These are phyloP conservation scores for Ogataea nitratoaversa DNA, from an alignment of 805 yeast genomes.

Conservation along the genomic window DNA sequence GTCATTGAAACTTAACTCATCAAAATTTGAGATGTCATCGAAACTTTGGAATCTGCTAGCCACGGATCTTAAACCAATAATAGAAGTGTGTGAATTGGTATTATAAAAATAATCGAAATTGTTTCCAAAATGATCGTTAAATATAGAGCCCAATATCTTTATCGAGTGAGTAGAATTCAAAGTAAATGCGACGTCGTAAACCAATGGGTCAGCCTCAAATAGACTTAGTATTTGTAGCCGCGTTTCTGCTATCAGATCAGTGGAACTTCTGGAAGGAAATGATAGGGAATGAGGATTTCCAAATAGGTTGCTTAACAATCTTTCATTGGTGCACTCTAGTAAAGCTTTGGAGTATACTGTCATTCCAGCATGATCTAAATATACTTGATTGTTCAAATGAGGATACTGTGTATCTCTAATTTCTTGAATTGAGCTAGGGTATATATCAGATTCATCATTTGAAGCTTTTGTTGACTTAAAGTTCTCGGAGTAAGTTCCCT, in stretches of 20 bases:
- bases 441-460: neutral
- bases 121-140: slow-evolving; percentile 20
- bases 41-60: slow-evolving; percentile 5
- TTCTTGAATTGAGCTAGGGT: slow-evolving; percentile 9
- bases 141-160: slow-evolving; percentile 31
- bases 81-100: slow-evolving; percentile 38
- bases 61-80: slow-evolving; percentile 35
- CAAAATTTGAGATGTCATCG: slow-evolving; percentile 9
- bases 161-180: slow-evolving; percentile 38
- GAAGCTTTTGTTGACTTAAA: neutral
- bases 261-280: slow-evolving; percentile 27
- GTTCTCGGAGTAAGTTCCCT: too few relatives aligned
- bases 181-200: slow-evolving; percentile 37
- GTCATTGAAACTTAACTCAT: slow-evolving; percentile 1
- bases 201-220: slow-evolving; percentile 32
- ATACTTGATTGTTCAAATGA: slow-evolving; percentile 21
- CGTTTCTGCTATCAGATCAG: slow-evolving; percentile 22
- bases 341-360: slow-evolving; percentile 32
- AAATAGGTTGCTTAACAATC: slow-evolving; percentile 20
- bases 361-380: slow-evolving; percentile 43
- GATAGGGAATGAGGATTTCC: slow-evolving; percentile 43
- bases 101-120: slow-evolving; percentile 25
- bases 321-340: slow-evolving; percentile 21
- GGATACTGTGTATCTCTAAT: slow-evolving; percentile 23
- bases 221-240: slow-evolving; percentile 29